phyloP scores from a whole-genome alignment of 2,329 filamentous ascomycete species.

The Fusarium paranaense region DNA sequence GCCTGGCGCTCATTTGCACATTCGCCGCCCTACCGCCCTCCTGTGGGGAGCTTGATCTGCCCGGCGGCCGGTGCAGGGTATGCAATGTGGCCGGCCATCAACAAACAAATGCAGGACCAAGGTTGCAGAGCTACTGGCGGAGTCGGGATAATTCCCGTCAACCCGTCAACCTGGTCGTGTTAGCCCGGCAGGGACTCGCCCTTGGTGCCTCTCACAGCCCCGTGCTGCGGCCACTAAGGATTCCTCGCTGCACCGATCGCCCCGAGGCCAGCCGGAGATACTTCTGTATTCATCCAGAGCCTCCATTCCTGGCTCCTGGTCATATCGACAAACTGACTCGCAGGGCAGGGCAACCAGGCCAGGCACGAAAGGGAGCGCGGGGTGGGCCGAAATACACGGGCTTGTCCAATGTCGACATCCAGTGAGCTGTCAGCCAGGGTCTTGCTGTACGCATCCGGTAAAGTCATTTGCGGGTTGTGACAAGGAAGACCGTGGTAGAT shows the following conservation, averaged over 20 bases:
- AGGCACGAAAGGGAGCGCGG: neutral
- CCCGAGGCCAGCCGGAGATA: slow-evolving; percentile 35
- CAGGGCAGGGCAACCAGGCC: slow-evolving; percentile 8
- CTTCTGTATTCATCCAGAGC: slow-evolving; percentile 38
- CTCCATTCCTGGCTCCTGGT: slow-evolving; percentile 32
- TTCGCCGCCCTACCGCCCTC: neutral
- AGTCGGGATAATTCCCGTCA: slow-evolving; percentile 36
- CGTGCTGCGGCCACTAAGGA: slow-evolving; percentile 25
- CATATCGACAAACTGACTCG: slow-evolving; percentile 40
- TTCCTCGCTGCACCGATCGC: slow-evolving; percentile 37
- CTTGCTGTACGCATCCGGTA: slow-evolving; percentile 11
- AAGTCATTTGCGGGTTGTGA: slow-evolving; percentile 18
- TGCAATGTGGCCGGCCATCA: neutral
- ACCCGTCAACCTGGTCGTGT: slow-evolving; percentile 13
- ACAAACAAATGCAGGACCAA: slow-evolving; percentile 1
- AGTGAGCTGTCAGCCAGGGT: slow-evolving; percentile 22
- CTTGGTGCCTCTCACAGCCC: slow-evolving; percentile 33
- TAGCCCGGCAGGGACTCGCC: slow-evolving; percentile 5
- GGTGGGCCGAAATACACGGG: slow-evolving; percentile 9
- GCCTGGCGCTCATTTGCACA: neutral
- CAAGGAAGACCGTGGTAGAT: slow-evolving; percentile 4
- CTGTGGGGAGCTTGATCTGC: neutral
- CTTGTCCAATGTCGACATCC: neutral
- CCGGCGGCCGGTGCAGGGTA: neutral
- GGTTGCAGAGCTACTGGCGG: slow-evolving; percentile 10